Evolutionary conservation across 192 early-diverging fungal genomes (phyloP).

Genomic region (Rhizophagus clarus): DNA sequence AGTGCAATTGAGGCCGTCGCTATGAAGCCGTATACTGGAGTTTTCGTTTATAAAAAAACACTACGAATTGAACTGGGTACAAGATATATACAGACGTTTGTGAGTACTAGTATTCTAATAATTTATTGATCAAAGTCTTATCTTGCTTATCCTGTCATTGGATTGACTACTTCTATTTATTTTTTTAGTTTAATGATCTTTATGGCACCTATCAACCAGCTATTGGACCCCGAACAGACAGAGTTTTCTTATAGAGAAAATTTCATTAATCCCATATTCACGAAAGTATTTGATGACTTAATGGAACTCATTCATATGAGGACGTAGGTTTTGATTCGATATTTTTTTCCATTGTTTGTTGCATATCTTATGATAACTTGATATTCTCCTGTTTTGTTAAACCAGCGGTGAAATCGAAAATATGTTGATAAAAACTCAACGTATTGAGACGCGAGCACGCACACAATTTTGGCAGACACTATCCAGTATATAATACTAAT

Average conservation of each 20-base stretch:
- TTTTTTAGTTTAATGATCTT: slow-evolving; percentile 15
- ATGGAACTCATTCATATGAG: neutral
- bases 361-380: neutral
- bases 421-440: neutral
- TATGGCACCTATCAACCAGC: slow-evolving; percentile 9
- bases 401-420: slow-evolving; percentile 12
- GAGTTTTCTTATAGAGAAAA: slow-evolving; percentile 18
- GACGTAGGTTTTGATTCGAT: neutral
- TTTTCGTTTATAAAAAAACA: neutral
- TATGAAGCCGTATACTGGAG: neutral
- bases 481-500: too few species aligned
- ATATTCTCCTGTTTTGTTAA: neutral
- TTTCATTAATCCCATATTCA: slow-evolving; percentile 9
- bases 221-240: slow-evolving; percentile 1
- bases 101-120: neutral
- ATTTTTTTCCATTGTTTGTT: neutral
- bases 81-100: neutral
- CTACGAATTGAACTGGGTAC: neutral
- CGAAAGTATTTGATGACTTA: slow-evolving; percentile 1
- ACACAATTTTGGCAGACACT: too few species aligned
- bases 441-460: neutral
- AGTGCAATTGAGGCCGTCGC: neutral
- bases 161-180: slow-evolving; percentile 1
- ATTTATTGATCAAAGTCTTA: neutral
- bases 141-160: neutral